Percentiles rank a stretch among this genome's conserved stretches.
Conservation (phyloP, 768 basidiomycete species). For the Austroboletus eburneus region DNA sequence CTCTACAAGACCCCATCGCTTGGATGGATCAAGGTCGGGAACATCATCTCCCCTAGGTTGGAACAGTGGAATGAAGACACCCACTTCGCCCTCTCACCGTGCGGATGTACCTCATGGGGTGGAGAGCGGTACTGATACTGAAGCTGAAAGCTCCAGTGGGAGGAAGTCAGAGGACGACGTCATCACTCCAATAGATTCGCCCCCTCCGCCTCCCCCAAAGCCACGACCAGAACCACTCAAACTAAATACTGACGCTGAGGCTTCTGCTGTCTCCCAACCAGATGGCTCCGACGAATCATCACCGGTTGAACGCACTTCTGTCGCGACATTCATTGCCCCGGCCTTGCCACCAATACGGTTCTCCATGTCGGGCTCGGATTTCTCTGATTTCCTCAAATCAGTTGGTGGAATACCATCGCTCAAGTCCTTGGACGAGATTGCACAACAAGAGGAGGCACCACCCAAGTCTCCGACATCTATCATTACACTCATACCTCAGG, state of each 20-base stretch:
- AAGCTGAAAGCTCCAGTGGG: constrained; percentile 48
- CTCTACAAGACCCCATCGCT: constrained; percentile 8
- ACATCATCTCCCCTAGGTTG: constrained; percentile 19
- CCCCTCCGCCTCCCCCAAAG: constrained; percentile 48
- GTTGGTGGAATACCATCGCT: constrained; percentile 49
- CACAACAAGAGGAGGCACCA: constrained; percentile 37
- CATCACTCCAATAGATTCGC: constrained; percentile 19
- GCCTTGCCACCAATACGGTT: constrained; percentile 89
- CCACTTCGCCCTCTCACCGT: constrained; percentile 57
- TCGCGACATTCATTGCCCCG: constrained; percentile 79
- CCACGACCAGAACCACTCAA: constrained; percentile 28
- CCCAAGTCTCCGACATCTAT: constrained; percentile 20
- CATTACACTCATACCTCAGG: constrained; percentile 11
- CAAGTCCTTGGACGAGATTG: constrained; percentile 45
- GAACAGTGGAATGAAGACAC: constrained; percentile 23
- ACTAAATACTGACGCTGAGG: constrained; percentile 20
- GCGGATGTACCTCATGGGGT: constrained; percentile 70
- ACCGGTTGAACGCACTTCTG: constrained; percentile 62
- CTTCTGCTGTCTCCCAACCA: constrained; percentile 21
- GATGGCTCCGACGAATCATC: constrained; percentile 54
- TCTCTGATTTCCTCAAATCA: constrained; percentile 65
- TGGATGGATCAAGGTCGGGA: constrained; percentile 17
- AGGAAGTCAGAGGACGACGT: constrained; percentile 25
- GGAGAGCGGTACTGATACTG: constrained; percentile 73
- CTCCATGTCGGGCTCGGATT: constrained; percentile 79